Evolutionary conservation across 2,329 filamentous ascomycete species (phyloP), one percentile per base, ranked within the genome.

Genomic region (Botrytis deweyae): DNA sequence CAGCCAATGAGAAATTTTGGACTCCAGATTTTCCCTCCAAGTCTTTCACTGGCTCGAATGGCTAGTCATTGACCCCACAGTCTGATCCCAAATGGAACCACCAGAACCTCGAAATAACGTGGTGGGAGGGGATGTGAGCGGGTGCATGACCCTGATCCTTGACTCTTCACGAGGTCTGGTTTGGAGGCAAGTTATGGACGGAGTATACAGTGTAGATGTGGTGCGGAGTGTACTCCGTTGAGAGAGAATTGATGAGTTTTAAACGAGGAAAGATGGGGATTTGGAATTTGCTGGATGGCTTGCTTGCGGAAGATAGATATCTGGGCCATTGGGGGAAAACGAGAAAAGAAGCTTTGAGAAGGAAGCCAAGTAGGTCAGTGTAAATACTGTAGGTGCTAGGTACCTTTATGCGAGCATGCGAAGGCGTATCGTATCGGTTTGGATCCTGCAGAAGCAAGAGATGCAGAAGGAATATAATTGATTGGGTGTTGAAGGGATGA

Each of bases 61-160:
- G 59, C 36, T 62, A 16, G 22, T 38, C 22, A 62, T 49, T 25
- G 44, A 66, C 70, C 46, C 70, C 70, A 72, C 61, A 72, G 38
- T 66, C 70, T 33, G 61, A 55, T 72, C 61, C 61, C 70, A 46
- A 65, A 72, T 58, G 61, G 29, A 59, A 40, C 62, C n/a, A 33
- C 22, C 61, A 25, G 65, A 68, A 59, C 68, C 68, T 70, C 68
- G 66, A 62, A 70, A 70, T 62, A 72, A 72, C 70, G 70, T 72
- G 70, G 70, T 72, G 46, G 42, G 66, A 58, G 38, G 49, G 66
- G 52, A 62, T 70, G n/a, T 25, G 46, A 44, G 33, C 44, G 70
- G 52, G 29, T 72, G 63, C 70, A 67, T 72, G 52, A 59, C 29
- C 62, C 49, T 68, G 49, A 72, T 72, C 70, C 70, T 72, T 59